Conservation (phyloP, 2,329 filamentous ascomycete genomes). For the Fusarium temperatum region DNA sequence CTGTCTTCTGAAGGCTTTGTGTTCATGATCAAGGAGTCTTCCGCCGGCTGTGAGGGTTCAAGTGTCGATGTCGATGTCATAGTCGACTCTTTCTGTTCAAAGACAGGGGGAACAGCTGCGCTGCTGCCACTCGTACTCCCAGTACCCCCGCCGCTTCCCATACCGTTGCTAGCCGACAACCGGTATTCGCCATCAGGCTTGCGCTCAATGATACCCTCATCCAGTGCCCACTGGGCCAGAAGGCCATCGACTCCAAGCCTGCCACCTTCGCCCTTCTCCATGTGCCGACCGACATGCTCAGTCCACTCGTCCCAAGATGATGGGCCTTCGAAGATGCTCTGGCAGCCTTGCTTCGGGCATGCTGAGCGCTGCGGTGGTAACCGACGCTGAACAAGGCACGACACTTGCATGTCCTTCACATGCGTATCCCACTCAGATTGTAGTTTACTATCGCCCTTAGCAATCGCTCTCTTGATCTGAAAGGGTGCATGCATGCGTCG, state of each 20-base stretch:
- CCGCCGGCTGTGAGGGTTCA: constrained; percentile 36
- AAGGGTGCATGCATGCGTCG: constrained; percentile 90
- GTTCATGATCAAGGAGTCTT: constrained; percentile 39
- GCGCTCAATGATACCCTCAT: constrained; percentile 69
- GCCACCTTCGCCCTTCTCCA: constrained; percentile 76
- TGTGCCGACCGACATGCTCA: constrained; percentile 89
- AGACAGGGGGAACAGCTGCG: constrained; percentile 16
- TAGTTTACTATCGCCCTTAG: constrained; percentile 66
- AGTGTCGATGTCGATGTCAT: constrained; percentile 28
- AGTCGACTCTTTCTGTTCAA: constrained; percentile 42
- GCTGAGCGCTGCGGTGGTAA: constrained; percentile 75
- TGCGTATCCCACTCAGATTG: constrained; percentile 71
- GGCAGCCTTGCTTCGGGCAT: constrained; percentile 77
- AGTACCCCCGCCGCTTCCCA: constrained; percentile 16
- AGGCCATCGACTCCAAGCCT: constrained; percentile 66
- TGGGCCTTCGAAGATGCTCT: constrained; percentile 73
- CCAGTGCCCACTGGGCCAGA: constrained; percentile 69
- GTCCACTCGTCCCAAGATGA: constrained; percentile 90
- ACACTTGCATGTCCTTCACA: constrained; percentile 74
- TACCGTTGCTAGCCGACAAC: constrained; percentile 50
- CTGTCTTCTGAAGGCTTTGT: constrained; percentile 39
- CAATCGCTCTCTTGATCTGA: constrained; percentile 66
- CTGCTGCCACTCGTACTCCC: constrained; percentile 30
- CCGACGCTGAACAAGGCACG: constrained; percentile 77
- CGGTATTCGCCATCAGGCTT: constrained; percentile 66